Base-by-base conservation (phyloP, 2,329 filamentous ascomycete species). In the Fusarium burgessii region DNA sequence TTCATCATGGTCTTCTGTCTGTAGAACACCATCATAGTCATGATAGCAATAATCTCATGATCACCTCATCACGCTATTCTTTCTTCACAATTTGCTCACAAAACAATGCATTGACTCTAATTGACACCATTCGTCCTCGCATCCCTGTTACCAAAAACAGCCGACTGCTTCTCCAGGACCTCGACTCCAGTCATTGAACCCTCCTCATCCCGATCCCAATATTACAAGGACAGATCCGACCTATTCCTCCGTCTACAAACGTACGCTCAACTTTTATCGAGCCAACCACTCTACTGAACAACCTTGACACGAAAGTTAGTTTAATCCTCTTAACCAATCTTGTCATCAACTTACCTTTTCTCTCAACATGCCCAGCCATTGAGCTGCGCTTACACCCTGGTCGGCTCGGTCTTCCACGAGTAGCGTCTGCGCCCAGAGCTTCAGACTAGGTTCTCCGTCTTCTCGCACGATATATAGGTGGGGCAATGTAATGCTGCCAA, bases 391-490 rank as follows among this genome's bases (percentile, higher is more conserved):
- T 83, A 97, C 91, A 52, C 94, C 92, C 83, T 98, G 94, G 80
- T 99, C 96, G 59, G 95, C 94, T 73, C 95, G 88, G 82, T 99
- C 96, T 82, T 99, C 96, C 49, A 99, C 92, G 76, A 99, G 84
- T 81, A 98, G 86, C 45, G 96, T 98, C 86, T 98, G 95, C 46
- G 96, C 96, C 96, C 96, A 99, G 70, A 98, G 85, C 83, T 97
- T 95, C 80, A 99, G 84, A 77, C 93, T 95, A 35, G 96, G 96
- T 83, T 99, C 96, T 56, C 96, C 96, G 78, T 98, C 96, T 81
- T 98, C 95, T 76, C 95, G 91, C 68, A 98, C 92, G 75, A 98
- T 88, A 80, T 98, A 99, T 61, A 99, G 85, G 77, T 97, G 93
- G 51, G 96, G 96, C 68, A 97, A 90, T n/a, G 91, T 89, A 72